Conservation (phyloP, 163 green algal genomes). For the Dunaliella salina region DNA sequence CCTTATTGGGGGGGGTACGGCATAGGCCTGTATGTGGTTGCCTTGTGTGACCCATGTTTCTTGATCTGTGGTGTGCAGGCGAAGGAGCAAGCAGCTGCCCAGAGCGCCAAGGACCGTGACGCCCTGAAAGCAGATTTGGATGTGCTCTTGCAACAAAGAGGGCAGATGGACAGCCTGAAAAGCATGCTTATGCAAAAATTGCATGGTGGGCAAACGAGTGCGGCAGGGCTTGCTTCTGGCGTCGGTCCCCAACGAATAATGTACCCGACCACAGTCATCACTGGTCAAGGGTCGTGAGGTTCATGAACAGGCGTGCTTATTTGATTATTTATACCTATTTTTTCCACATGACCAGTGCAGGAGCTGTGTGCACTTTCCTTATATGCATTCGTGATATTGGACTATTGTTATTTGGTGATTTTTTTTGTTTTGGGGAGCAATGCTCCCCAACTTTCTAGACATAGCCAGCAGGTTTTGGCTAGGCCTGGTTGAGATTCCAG, state of each 20-base stretch:
- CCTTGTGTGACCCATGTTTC: not conserved
- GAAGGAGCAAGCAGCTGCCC: conserved; percentile 2
- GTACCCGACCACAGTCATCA: not conserved
- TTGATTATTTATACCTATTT: too few relatives aligned
- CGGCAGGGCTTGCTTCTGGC: not conserved
- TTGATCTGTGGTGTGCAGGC: not conserved
- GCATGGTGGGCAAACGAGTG: not conserved
- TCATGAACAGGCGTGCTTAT: too few relatives aligned
- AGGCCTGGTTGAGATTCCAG: too few relatives aligned
- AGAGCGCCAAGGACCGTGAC: not conserved
- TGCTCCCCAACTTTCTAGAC: too few relatives aligned
- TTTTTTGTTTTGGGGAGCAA: too few relatives aligned
- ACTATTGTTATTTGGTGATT: too few relatives aligned
- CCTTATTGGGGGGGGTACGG: too few relatives aligned
- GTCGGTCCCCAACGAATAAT: not conserved
- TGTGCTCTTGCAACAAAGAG: not conserved
- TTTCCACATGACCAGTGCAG: too few relatives aligned
- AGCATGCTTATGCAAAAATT: conserved; percentile 1
- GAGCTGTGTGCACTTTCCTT: too few relatives aligned
- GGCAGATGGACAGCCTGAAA: conserved; percentile 1
- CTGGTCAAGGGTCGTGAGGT: not conserved
- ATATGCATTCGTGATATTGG: too few relatives aligned
- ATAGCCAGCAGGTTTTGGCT: too few relatives aligned
- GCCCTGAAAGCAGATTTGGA: conserved; percentile 9
- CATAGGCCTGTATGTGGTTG: too few relatives aligned